phyloP scores from a whole-genome alignment of 1,284 basidiomycete species.

The Lignosus rhinocerotis region DNA sequence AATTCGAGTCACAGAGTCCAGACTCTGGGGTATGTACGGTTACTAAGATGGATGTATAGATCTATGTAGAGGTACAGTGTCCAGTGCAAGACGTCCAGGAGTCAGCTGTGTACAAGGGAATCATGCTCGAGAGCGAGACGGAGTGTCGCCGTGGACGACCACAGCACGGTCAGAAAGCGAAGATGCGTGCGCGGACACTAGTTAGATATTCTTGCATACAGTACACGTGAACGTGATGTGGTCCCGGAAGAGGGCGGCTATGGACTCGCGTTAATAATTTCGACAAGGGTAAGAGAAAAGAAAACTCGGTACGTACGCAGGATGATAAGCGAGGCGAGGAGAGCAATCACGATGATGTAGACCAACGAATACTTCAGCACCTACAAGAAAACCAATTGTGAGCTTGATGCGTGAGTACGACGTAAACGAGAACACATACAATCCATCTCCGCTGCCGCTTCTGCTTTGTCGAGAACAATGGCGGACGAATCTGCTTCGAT shows the following conservation, averaged over 20 bases:
- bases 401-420: background rate
- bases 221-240: slow-evolving; percentile 68
- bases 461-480: slow-evolving; percentile 93
- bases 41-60: slow-evolving; percentile 26
- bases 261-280: slow-evolving; percentile 1
- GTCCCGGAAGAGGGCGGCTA: slow-evolving; percentile 72
- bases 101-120: slow-evolving; percentile 24
- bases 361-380: slow-evolving; percentile 83
- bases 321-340: slow-evolving; percentile 81
- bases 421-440: slow-evolving; percentile 46
- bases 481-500: slow-evolving; percentile 92
- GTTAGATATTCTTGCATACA: slow-evolving; percentile 80
- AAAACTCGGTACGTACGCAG: slow-evolving; percentile 57
- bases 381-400: slow-evolving; percentile 35
- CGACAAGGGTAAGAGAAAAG: background rate
- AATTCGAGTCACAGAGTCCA: background rate
- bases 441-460: slow-evolving; percentile 91
- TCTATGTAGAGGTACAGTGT: slow-evolving; percentile 26
- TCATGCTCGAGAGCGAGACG: slow-evolving; percentile 18
- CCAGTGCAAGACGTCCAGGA: slow-evolving; percentile 19
- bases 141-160: slow-evolving; percentile 5
- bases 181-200: slow-evolving; percentile 42
- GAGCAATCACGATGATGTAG: slow-evolving; percentile 78
- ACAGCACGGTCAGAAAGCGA: slow-evolving; percentile 17
- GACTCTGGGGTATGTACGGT: background rate